Base-by-base conservation (phyloP, 805 yeast genomes). In the Ogataea pilisensis region DNA sequence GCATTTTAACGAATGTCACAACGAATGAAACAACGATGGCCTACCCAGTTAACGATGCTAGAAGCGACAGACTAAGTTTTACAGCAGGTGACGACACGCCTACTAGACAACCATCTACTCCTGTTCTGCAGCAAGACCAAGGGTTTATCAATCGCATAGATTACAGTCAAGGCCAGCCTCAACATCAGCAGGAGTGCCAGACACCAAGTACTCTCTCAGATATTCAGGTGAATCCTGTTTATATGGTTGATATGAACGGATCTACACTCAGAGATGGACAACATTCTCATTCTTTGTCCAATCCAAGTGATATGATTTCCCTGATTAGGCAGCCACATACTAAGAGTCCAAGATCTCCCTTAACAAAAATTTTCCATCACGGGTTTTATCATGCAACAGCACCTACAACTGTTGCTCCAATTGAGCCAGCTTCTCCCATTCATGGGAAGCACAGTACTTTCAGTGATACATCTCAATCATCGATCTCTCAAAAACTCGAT, bases 241-340 rank as follows among this genome's bases (percentile, higher is more conserved):
- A 41, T 20, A 34, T 14, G 37, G 31, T 41, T 13, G 37, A 41
- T 21, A 34, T 43, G 31, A 33, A 21, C 9, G 3, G 18, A 12
- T 21, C 34, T 4, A 32, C 29, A 12, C 20, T 34, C 6, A 35
- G 27, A 19, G 37, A 34, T 14, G 31, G 49, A 6, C 38, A 38
- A n/a, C 61, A 58, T 42, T 19, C 33, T 2, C 60, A 58, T 35
- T 54, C 61, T 2, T 40, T 46, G n/a, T 57, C 62, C 5, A 56
- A 54, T 27, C 61, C 63, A 11, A 41, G 43, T 22, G 60, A 52
- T 38, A 38, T n/a, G n/a, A n/a, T 42, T 11, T 12, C 42, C 4
- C 25, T 40, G 9, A 12, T 42, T 5, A 26, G 45, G 14, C 40
- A 37, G 31, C 30, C 45, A 9, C 44, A 40, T 12, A 41, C 38